phyloP scores from a whole-genome alignment of 2,329 filamentous ascomycete species.

The Colletotrichum orbiculare region DNA sequence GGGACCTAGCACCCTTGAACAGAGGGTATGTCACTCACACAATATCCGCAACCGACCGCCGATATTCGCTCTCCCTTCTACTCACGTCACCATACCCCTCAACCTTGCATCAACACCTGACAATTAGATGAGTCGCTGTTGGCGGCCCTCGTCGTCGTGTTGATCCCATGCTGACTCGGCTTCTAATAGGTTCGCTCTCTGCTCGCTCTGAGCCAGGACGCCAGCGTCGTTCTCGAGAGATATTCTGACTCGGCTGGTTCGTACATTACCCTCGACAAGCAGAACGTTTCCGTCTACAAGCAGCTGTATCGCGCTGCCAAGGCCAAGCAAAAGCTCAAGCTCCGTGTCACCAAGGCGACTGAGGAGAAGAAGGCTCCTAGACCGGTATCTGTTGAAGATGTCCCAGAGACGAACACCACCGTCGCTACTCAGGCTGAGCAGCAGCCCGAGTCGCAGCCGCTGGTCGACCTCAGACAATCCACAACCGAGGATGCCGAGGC shows the following conservation, averaged over 20 bases:
- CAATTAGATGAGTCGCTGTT: no score
- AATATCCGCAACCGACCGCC: background rate
- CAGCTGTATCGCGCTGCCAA: conserved; percentile 96
- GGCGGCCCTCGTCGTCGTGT: background rate
- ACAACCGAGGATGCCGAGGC: conserved; percentile 4
- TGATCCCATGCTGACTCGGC: conserved; percentile 13
- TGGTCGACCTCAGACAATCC: conserved; percentile 42
- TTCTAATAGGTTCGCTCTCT: conserved; percentile 72
- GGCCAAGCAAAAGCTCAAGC: conserved; percentile 96
- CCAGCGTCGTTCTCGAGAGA: conserved; percentile 81
- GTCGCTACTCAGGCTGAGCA: conserved; percentile 39
- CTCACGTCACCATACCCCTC: background rate
- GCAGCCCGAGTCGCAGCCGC: conserved; percentile 21
- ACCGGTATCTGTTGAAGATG: conserved; percentile 64
- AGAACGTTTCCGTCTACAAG: conserved; percentile 89
- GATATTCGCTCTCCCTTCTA: background rate
- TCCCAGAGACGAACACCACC: conserved; percentile 47
- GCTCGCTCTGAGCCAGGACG: conserved; percentile 72
- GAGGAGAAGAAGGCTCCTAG: conserved; percentile 50
- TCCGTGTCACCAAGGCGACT: conserved; percentile 69
- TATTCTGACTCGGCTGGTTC: conserved; percentile 92
- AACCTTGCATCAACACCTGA: background rate
- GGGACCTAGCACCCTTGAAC: conserved; percentile 76
- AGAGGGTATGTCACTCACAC: conserved; percentile 75
- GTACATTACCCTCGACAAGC: conserved; percentile 82